These are phyloP conservation scores for Athelia sp. DNA, from an alignment of 1,284 basidiomycete genomes.

Conservation along the genomic window DNA sequence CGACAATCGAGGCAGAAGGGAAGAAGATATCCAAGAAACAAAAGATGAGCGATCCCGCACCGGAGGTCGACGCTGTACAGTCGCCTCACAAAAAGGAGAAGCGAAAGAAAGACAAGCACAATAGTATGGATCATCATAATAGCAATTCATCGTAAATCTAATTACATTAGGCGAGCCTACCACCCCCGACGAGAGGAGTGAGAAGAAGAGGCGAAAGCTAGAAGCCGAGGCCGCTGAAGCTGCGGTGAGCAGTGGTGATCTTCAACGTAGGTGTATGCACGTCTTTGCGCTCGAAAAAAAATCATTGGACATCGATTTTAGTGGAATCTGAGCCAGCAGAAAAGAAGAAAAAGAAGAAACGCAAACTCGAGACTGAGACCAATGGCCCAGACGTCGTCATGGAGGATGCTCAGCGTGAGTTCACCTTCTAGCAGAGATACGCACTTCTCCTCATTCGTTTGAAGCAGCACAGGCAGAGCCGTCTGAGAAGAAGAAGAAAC, in stretches of 20 bases:
- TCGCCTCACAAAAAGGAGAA: slow-evolving; percentile 20
- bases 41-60: not conserved
- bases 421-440: not conserved
- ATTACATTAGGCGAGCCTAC: not conserved
- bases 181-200: not conserved
- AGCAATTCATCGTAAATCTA: not conserved
- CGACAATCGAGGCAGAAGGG: not conserved
- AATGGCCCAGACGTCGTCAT: not conserved
- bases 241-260: not conserved
- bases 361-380: slow-evolving; percentile 14
- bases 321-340: not conserved
- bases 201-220: slow-evolving; percentile 27
- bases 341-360: slow-evolving; percentile 14
- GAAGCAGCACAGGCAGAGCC: not conserved
- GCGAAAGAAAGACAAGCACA: slow-evolving; percentile 16
- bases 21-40: not conserved
- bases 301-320: not conserved
- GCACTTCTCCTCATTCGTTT: not conserved
- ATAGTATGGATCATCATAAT: not conserved
- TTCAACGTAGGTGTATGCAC: not conserved
- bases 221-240: slow-evolving; percentile 16
- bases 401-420: not conserved
- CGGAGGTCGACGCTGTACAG: slow-evolving; percentile 8
- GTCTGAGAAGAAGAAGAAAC: slow-evolving; percentile 18
- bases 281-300: not conserved